Conservation (phyloP, 1,139 yeast species). For the Lodderomyces margitis region DNA sequence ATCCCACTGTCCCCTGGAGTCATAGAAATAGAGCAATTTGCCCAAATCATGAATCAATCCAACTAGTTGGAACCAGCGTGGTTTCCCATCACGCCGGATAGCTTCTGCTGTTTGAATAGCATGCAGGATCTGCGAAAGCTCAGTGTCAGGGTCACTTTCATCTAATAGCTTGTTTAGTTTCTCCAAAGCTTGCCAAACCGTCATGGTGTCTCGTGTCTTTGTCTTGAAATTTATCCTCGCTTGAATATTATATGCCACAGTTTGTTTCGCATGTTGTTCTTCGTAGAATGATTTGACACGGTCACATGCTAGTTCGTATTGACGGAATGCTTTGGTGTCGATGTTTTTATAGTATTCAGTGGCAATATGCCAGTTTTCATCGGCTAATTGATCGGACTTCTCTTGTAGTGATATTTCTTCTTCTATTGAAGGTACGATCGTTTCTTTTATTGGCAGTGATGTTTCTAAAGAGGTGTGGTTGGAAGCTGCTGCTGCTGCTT, state of each 20-base stretch:
- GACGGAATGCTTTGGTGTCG: slow-evolving; percentile 52
- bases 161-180: slow-evolving; percentile 62
- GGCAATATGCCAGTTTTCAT: slow-evolving; percentile 23
- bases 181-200: slow-evolving; percentile 70
- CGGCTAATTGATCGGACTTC: slow-evolving; percentile 10
- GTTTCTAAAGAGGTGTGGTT: neutral
- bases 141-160: slow-evolving; percentile 76
- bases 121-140: slow-evolving; percentile 71
- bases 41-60: slow-evolving; percentile 74
- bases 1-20: slow-evolving; percentile 76
- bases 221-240: slow-evolving; percentile 72
- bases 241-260: slow-evolving; percentile 70
- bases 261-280: slow-evolving; percentile 69
- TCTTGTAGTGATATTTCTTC: slow-evolving; percentile 13
- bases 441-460: neutral
- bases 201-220: slow-evolving; percentile 61
- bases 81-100: slow-evolving; percentile 62
- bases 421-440: slow-evolving; percentile 8
- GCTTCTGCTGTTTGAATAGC: slow-evolving; percentile 79
- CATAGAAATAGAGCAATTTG: slow-evolving; percentile 64
- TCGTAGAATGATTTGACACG: slow-evolving; percentile 64
- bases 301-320: slow-evolving; percentile 68
- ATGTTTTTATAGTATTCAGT: slow-evolving; percentile 34
- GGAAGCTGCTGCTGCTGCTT: slow-evolving; percentile 9
- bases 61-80: slow-evolving; percentile 74